Evolutionary conservation across 2,329 filamentous ascomycete species (phyloP).

Genomic region (Nemania bipapillata): DNA sequence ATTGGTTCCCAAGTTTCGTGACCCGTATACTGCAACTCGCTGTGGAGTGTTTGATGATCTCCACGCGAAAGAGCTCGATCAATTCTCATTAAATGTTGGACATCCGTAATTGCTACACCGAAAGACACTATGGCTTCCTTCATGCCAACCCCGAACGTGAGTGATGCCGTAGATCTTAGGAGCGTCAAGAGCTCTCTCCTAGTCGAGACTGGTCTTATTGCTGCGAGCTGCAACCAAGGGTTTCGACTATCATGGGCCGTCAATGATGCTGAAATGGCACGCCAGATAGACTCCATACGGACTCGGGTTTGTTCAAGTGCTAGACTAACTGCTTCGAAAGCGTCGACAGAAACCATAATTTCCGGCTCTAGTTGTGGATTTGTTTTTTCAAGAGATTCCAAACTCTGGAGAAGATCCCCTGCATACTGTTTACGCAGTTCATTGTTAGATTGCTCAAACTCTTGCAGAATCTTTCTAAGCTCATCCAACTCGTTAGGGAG

Average conservation of each 20-base stretch:
- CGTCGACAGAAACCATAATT: neutral
- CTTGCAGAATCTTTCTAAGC: constrained; percentile 50
- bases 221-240: constrained; percentile 56
- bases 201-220: constrained; percentile 60
- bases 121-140: constrained; percentile 57
- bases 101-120: constrained; percentile 56
- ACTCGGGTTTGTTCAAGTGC: constrained; percentile 9
- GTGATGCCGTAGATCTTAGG: constrained; percentile 53
- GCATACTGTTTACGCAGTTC: constrained; percentile 55
- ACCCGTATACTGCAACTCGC: constrained; percentile 61
- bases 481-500: constrained; percentile 40
- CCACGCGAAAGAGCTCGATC: constrained; percentile 45
- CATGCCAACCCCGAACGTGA: constrained; percentile 51
- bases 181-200: constrained; percentile 58
- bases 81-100: constrained; percentile 61
- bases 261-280: constrained; percentile 29
- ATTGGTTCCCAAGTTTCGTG: constrained; percentile 68
- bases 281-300: neutral
- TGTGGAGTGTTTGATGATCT: constrained; percentile 48
- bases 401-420: constrained; percentile 40
- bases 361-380: neutral
- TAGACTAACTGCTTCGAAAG: neutral
- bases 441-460: constrained; percentile 47
- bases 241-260: constrained; percentile 38
- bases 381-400: constrained; percentile 30